These are phyloP conservation scores for Diaporthe vexans DNA, from an alignment of 2,329 filamentous ascomycete genomes.

Conservation along the genomic window DNA sequence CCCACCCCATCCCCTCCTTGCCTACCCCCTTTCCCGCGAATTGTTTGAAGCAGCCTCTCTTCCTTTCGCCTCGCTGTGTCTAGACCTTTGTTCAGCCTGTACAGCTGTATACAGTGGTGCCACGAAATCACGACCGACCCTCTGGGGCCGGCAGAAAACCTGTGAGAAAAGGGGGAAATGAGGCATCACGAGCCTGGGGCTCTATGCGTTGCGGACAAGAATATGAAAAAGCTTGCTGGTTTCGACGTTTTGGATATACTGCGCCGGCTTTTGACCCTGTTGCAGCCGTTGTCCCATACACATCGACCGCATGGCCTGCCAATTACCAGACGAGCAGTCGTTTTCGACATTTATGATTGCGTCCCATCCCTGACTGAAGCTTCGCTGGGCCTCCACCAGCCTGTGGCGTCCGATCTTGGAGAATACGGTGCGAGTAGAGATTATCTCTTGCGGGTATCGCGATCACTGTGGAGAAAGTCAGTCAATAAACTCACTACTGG, in stretches of 20 bases:
- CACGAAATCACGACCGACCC: constrained; percentile 18
- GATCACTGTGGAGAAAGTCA: constrained; percentile 35
- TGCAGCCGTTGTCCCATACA: constrained; percentile 30
- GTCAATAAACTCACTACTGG: not conserved
- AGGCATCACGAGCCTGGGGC: constrained; percentile 24
- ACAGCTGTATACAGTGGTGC: constrained; percentile 33
- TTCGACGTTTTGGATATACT: constrained; percentile 34
- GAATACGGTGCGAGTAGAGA: not conserved
- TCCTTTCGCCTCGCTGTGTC: constrained; percentile 35
- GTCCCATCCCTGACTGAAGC: constrained; percentile 23
- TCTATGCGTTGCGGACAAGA: constrained; percentile 31
- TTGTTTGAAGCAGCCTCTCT: constrained; percentile 11
- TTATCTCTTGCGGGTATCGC: constrained; percentile 41
- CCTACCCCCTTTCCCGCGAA: constrained; percentile 4
- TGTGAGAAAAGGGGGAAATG: constrained; percentile 6
- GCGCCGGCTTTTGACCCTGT: constrained; percentile 18
- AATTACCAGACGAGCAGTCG: not conserved
- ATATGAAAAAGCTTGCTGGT: constrained; percentile 23
- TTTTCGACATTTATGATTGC: constrained; percentile 5
- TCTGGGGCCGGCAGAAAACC: constrained; percentile 8
- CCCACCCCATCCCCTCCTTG: not conserved
- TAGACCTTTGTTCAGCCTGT: constrained; percentile 34
- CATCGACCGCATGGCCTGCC: constrained; percentile 28
- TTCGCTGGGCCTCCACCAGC: constrained; percentile 5
- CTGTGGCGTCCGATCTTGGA: constrained; percentile 2